Percentiles rank a stretch among this genome's conserved stretches.
Evolutionary conservation across 176 grass and related monocot genomes (phyloP).

Genomic region (Tillandsia fasciculata): DNA sequence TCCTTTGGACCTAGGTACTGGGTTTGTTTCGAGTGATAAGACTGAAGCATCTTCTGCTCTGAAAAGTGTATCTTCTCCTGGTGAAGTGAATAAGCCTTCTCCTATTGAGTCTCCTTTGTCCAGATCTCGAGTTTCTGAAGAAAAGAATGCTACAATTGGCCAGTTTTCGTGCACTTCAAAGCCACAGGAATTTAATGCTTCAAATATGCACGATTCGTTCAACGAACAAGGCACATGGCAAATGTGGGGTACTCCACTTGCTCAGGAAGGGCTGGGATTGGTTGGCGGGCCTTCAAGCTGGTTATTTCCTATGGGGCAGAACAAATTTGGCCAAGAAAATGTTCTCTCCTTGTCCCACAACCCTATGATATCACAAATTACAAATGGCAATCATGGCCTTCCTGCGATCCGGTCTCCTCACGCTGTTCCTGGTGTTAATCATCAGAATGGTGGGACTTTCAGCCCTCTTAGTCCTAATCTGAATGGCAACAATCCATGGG

Average conservation of each 20-base stretch:
- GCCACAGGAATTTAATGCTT: constrained; percentile 24
- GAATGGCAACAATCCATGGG: constrained; percentile 39
- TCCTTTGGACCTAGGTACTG: constrained; percentile 36
- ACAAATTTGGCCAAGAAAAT: constrained; percentile 33
- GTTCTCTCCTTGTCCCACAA: constrained; percentile 1
- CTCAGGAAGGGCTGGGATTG: constrained; percentile 60
- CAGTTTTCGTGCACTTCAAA: constrained; percentile 20
- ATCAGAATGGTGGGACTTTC: constrained; percentile 41
- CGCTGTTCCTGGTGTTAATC: constrained; percentile 16
- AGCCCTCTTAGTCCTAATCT: constrained; percentile 24
- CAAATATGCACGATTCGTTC: constrained; percentile 31
- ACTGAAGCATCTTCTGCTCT: constrained; percentile 33
- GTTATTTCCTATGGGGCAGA: constrained; percentile 30
- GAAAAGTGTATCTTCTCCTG: constrained; percentile 8
- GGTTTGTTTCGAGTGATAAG: constrained; percentile 35
- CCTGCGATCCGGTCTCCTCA: constrained; percentile 2
- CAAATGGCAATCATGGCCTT: constrained; percentile 8
- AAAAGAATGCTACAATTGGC: constrained; percentile 27
- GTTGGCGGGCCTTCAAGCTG: constrained; percentile 47
- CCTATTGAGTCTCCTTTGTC: constrained; percentile 78
- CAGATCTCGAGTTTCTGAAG: constrained; percentile 40
- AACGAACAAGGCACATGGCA: constrained; percentile 70
- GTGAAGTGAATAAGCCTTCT: constrained; percentile 42
- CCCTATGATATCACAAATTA: constrained; percentile 5
- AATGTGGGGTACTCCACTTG: constrained; percentile 77